phyloP scores from a whole-genome alignment of 345 rosid species.

The Eucalyptus dawsonii region DNA sequence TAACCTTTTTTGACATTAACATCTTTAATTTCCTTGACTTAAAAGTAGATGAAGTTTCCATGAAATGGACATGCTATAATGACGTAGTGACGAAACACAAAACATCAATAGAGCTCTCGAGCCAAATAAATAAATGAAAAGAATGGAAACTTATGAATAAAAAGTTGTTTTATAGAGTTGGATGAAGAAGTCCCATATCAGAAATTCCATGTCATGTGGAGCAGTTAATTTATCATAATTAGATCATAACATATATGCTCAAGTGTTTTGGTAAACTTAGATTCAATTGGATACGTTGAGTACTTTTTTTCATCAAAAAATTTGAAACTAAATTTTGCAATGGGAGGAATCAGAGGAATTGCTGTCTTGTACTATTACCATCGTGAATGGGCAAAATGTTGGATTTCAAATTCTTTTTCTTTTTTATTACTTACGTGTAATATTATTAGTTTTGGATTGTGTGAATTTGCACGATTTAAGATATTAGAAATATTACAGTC shows the following conservation, averaged over 20 bases:
- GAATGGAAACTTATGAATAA: not conserved
- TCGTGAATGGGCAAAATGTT: no score
- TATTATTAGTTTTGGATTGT: not conserved
- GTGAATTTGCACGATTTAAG: not conserved
- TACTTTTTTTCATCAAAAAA: no score
- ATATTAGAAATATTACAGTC: not conserved
- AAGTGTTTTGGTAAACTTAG: no score
- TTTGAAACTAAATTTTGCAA: not conserved
- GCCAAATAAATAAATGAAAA: not conserved
- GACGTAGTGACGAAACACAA: not conserved
- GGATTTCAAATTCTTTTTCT: no score
- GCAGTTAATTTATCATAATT: not conserved
- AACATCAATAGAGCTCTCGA: not conserved
- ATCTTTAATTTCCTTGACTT: not conserved
- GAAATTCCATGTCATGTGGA: no score
- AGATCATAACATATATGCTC: no score
- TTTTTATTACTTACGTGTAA: not conserved
- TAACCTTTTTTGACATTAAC: not conserved
- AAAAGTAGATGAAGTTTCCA: not conserved
- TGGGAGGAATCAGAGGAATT: not conserved
- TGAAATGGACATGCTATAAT: not conserved
- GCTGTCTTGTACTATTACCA: not conserved
- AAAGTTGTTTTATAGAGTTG: not conserved
- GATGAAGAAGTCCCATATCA: not conserved
- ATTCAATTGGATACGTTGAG: not conserved